These are phyloP conservation scores for Akebia trifoliata DNA, from an alignment of 164 flowering plant species.

Conservation along the genomic window DNA sequence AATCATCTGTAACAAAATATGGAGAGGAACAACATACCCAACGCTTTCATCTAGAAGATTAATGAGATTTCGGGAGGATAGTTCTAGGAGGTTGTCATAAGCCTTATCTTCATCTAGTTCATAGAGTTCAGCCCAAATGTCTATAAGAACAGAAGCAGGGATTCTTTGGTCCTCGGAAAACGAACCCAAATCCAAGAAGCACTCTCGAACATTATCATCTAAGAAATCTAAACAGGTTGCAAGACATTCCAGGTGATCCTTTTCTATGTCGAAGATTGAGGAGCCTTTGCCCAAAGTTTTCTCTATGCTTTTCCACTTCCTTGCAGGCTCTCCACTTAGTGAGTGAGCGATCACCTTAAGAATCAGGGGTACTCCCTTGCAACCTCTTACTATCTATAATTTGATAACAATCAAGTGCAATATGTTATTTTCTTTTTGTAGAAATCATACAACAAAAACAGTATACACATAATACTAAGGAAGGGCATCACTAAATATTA, in stretches of 20 bases:
- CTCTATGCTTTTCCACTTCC: constrained; percentile 19
- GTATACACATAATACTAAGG: neutral
- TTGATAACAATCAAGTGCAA: neutral
- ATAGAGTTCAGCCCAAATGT: constrained; percentile 57
- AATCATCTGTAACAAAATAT: neutral
- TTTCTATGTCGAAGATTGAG: constrained; percentile 19
- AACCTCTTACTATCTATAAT: constrained; percentile 33
- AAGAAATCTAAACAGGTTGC: constrained; percentile 28
- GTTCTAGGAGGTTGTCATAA: constrained; percentile 50
- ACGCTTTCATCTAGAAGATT: constrained; percentile 37
- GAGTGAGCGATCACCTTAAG: constrained; percentile 32
- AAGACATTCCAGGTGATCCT: constrained; percentile 23
- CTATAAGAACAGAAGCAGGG: constrained; percentile 53
- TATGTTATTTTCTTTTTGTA: neutral
- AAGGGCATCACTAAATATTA: neutral
- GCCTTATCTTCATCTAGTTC: constrained; percentile 51
- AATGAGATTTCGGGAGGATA: constrained; percentile 51
- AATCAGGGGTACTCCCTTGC: constrained; percentile 37
- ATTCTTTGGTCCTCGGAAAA: constrained; percentile 64
- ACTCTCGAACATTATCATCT: constrained; percentile 17
- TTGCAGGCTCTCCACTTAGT: constrained; percentile 21
- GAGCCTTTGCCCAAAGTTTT: constrained; percentile 15
- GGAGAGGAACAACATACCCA: constrained; percentile 2
- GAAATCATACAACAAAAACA: neutral
- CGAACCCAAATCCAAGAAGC: constrained; percentile 57